Evolutionary conservation across 2,329 filamentous ascomycete genomes (phyloP).

Genomic region (Anisogramma anomala): DNA sequence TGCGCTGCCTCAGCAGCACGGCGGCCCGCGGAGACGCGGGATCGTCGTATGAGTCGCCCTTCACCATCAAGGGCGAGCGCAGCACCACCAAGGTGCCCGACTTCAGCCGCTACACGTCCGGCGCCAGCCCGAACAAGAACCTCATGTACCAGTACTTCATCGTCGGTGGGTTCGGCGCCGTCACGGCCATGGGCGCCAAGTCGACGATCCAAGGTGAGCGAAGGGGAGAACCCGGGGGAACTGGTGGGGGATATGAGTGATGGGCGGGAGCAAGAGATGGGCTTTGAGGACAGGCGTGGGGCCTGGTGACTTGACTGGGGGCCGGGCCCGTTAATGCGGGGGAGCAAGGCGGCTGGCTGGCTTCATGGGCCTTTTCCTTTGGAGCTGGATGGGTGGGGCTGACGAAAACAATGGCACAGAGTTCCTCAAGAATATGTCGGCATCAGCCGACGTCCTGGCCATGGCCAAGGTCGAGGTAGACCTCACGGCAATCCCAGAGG

Average conservation of each 20-base stretch:
- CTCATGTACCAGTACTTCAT: conserved; percentile 96
- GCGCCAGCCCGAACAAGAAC: conserved; percentile 56
- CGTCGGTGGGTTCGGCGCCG: conserved; percentile 87
- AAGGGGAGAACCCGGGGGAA: too few relatives aligned
- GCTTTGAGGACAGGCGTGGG: too few relatives aligned
- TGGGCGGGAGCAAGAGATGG: not conserved
- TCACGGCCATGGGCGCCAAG: conserved; percentile 90
- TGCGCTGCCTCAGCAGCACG: conserved; percentile 47
- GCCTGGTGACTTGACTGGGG: too few relatives aligned
- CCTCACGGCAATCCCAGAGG: conserved; percentile 83
- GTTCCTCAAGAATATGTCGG: conserved; percentile 99
- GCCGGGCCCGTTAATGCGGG: too few relatives aligned
- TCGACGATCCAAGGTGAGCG: conserved; percentile 89
- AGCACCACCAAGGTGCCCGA: conserved; percentile 65
- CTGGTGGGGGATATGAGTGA: conserved; percentile 1
- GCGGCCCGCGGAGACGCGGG: conserved; percentile 35
- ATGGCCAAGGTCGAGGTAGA: conserved; percentile 99
- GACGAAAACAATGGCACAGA: conserved; percentile 42
- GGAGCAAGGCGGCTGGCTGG: too few relatives aligned
- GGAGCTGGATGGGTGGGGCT: too few relatives aligned
- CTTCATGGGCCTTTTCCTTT: too few relatives aligned
- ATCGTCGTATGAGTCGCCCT: conserved; percentile 47
- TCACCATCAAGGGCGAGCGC: conserved; percentile 52
- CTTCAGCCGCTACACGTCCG: conserved; percentile 78
- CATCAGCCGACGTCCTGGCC: conserved; percentile 93